A percentile compares a stretch with the other conserved stretches of the same genome.
Evolutionary conservation across 495 filamentous ascomycete species (phyloP).

Genomic region (Jackrogersella minutella): DNA sequence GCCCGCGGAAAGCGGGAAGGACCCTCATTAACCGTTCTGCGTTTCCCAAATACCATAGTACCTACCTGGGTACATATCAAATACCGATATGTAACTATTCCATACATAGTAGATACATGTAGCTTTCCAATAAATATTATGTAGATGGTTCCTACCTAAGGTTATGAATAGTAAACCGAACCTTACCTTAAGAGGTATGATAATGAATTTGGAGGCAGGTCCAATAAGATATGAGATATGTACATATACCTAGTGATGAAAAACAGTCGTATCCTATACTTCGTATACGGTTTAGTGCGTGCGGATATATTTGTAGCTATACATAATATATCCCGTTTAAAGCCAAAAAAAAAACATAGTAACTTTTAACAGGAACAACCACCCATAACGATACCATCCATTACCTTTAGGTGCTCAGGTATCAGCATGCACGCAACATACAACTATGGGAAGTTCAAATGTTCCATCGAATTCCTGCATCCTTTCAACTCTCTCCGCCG

Average conservation of each 20-base stretch:
- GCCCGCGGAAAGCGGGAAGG: conserved; percentile 43
- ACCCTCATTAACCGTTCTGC: conserved; percentile 35
- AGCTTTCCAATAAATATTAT: too few species aligned
- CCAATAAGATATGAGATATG: too few species aligned
- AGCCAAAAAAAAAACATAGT: too few species aligned
- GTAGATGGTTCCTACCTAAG: too few species aligned
- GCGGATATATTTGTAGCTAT: not conserved
- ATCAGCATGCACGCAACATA: not conserved
- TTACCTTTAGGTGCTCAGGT: too few species aligned
- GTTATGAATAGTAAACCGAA: too few species aligned
- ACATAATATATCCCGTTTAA: not conserved
- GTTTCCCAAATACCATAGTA: not conserved
- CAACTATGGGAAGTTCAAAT: not conserved
- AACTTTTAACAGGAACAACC: too few species aligned
- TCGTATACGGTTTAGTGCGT: not conserved
- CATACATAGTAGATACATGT: too few species aligned
- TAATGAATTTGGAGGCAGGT: not conserved
- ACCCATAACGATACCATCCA: too few species aligned
- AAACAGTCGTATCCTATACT: not conserved
- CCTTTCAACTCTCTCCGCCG: conserved; percentile 29
- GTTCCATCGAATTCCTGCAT: conserved; percentile 14
- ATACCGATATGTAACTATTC: too few species aligned
- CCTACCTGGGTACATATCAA: too few species aligned
- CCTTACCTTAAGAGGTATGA: not conserved
- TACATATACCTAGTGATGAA: too few species aligned